phyloP scores from a whole-genome alignment of 2,329 filamentous ascomycete genomes.

The Aspergillus ochraceus region DNA sequence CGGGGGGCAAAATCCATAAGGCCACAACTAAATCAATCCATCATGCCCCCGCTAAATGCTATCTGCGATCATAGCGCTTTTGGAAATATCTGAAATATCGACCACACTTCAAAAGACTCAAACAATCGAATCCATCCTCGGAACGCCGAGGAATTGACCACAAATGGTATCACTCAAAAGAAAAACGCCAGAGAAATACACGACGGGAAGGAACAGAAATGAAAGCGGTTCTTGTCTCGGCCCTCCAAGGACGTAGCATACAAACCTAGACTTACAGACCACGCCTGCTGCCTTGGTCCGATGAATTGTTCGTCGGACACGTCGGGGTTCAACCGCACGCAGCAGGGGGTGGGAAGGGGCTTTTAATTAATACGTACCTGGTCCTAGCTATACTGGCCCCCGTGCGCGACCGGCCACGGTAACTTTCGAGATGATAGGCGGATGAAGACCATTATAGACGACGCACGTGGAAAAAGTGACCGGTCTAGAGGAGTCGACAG shows the following conservation, averaged over 20 bases:
- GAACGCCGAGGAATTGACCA: slow-evolving; percentile 5
- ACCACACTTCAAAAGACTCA: background rate
- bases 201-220: background rate
- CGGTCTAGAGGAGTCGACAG: background rate
- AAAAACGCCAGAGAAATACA: background rate
- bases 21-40: background rate
- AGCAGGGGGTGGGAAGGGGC: background rate
- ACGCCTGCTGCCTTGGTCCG: background rate
- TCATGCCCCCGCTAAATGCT: slow-evolving; percentile 5
- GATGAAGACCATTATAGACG: background rate
- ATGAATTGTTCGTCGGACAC: slow-evolving; percentile 4
- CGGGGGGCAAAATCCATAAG: background rate
- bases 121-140: background rate
- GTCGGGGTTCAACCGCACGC: slow-evolving; percentile 3
- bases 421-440: background rate
- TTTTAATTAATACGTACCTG: slow-evolving; percentile 21
- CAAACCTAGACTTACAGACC: slow-evolving; percentile 21
- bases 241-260: slow-evolving; percentile 11
- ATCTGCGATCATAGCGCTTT: slow-evolving; percentile 4
- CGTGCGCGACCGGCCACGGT: background rate
- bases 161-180: slow-evolving; percentile 17
- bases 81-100: background rate
- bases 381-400: background rate
- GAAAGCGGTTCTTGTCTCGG: background rate
- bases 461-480: background rate